A percentile compares a stretch with the other conserved stretches of the same genome.
Conservation (phyloP, 2,329 filamentous ascomycete species). For the Colletotrichum noveboracense region DNA sequence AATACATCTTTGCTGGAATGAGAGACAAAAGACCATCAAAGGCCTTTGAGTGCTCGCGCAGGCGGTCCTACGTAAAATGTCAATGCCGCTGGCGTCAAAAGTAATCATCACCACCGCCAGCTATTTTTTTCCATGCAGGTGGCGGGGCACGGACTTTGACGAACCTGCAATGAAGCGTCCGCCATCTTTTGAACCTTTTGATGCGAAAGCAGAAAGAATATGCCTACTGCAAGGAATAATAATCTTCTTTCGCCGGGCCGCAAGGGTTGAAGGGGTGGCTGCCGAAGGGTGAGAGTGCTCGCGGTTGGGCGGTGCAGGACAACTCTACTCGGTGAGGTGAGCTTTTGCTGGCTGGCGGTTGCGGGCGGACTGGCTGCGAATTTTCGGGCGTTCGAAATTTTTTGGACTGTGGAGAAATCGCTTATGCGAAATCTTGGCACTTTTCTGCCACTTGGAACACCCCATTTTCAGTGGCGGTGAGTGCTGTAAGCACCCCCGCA, state of each 20-base stretch:
- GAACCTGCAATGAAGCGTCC: slow-evolving; percentile 52
- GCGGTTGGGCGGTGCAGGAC: background rate
- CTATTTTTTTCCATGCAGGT: background rate
- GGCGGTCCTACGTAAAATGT: slow-evolving; percentile 22
- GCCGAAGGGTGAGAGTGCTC: background rate
- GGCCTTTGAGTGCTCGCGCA: slow-evolving; percentile 63
- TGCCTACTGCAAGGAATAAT: background rate
- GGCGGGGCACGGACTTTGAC: slow-evolving; percentile 32
- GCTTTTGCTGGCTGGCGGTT: slow-evolving; percentile 5
- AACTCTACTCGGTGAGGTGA: slow-evolving; percentile 8
- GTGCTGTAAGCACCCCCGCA: background rate
- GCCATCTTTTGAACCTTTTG: slow-evolving; percentile 38
- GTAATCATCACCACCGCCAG: slow-evolving; percentile 5
- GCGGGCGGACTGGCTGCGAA: slow-evolving; percentile 21
- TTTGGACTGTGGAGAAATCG: slow-evolving; percentile 25
- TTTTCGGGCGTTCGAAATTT: slow-evolving; percentile 23
- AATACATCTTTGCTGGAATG: slow-evolving; percentile 91
- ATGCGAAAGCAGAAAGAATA: background rate
- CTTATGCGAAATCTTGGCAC: slow-evolving; percentile 25
- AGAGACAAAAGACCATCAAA: slow-evolving; percentile 88
- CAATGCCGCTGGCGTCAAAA: background rate
- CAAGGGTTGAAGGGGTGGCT: background rate
- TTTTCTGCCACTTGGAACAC: slow-evolving; percentile 7
- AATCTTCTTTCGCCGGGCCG: background rate
- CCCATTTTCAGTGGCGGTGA: slow-evolving; percentile 2